A percentile compares a stretch with the other conserved stretches of the same genome.
phyloP scores from a whole-genome alignment of 129 eudicot species.

The Chrysanthemum seticuspe region DNA sequence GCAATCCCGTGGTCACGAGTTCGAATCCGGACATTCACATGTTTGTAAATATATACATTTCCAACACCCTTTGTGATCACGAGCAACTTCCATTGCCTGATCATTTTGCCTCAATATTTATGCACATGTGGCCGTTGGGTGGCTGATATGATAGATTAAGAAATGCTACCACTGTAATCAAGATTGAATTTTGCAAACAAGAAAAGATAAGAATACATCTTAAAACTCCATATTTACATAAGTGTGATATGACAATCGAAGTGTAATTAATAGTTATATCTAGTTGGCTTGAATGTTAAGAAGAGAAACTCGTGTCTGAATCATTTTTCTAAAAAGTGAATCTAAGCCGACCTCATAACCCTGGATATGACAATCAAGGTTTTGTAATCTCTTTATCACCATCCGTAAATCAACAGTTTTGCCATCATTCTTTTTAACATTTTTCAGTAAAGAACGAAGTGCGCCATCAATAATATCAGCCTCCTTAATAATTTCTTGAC shows the following conservation, averaged over 20 bases:
- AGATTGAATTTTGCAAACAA: too few species aligned
- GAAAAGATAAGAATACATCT: background rate
- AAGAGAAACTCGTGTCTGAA: constrained; percentile 37
- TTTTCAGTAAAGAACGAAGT: constrained; percentile 19
- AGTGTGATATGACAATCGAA: background rate
- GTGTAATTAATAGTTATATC: background rate
- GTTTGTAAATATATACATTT: too few species aligned
- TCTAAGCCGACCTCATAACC: constrained; percentile 30
- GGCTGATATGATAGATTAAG: too few species aligned
- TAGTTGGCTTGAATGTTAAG: constrained; percentile 37
- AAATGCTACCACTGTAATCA: too few species aligned
- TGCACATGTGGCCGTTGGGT: too few species aligned
- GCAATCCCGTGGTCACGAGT: too few species aligned
- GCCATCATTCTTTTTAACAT: constrained; percentile 13
- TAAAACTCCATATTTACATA: constrained; percentile 4
- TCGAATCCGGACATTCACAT: too few species aligned
- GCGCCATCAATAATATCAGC: constrained; percentile 23
- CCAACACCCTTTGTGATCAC: too few species aligned
- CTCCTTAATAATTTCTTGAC: constrained; percentile 16
- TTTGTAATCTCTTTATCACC: constrained; percentile 17
- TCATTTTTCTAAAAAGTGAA: constrained; percentile 24
- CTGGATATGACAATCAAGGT: constrained; percentile 26
- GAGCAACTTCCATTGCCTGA: too few species aligned
- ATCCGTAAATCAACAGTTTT: background rate
- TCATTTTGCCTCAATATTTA: too few species aligned